Evolutionary conservation across 192 early-diverging fungal genomes (phyloP), one percentile per base, ranked within the genome.

Genomic region (Ambispora gerdemannii): DNA sequence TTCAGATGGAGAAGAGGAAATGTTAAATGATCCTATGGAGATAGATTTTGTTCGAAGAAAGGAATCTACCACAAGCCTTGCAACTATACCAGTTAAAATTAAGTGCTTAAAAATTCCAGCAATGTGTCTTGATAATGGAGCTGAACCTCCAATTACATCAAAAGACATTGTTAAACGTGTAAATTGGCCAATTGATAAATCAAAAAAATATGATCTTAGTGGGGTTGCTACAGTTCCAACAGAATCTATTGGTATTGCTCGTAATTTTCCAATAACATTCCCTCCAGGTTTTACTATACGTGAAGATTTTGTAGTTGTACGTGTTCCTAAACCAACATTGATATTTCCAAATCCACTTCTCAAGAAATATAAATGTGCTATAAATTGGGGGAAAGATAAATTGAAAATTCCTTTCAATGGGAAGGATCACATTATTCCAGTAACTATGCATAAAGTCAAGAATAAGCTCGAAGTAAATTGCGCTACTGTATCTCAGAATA

Each of bases 41-140:
- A 63, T 63, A 0, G 62, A 63, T 43, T 63, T 63, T n/a, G 62
- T 63, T 19, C 22, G 24, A n/a, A 63, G 31, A 27, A 63, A 63
- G 36, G 62, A 61, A 32, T 10, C 27, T 1, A 61, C n/a, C n/a
- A n/a, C 30, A 61, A 32, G 30, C 34, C 0, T 63, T 38, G 62
- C 19, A 19, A 43, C 62, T 35, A 1, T 63, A 4, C 17, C 17
- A 19, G 34, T 32, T n/a, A 63, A 63, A 63, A 63, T 63, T 25
- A 63, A 36, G 11, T 10, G 15, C 19, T 34, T 62, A 62, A 34
- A 34, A 34, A 62, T 62, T 62, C 60, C 17, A 13, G 59, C 59
- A 62, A 19, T 31, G 1, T n/a, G 1, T 6, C 19, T 63, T 36
- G 61, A 63, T 36, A 36, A 15, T 4, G 3, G 10, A 10, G 59